Conservation (phyloP, 2,329 filamentous ascomycete species). For the Neocatenulostroma microsporum region DNA sequence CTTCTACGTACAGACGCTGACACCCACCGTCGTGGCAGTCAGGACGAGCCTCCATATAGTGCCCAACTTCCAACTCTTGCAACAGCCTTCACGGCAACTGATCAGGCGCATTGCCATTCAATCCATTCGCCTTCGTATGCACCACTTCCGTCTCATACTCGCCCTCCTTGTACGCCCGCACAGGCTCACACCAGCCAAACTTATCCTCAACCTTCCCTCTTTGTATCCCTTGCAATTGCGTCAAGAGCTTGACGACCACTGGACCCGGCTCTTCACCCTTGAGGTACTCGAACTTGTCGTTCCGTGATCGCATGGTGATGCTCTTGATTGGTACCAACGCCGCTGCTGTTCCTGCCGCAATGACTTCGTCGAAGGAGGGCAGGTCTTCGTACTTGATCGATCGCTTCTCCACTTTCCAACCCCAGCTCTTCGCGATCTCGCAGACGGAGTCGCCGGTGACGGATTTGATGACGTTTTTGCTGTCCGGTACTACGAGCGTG, state of each 20-base stretch:
- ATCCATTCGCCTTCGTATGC: conserved; percentile 12
- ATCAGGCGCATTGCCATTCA: conserved; percentile 13
- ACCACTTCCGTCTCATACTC: conserved; percentile 21
- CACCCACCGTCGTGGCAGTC: too few relatives aligned
- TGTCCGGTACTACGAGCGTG: conserved; percentile 80
- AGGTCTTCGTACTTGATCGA: conserved; percentile 60
- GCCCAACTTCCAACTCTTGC: too few relatives aligned
- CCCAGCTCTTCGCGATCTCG: conserved; percentile 66
- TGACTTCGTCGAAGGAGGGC: conserved; percentile 62
- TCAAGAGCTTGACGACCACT: conserved; percentile 63
- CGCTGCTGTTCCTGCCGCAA: conserved; percentile 87
- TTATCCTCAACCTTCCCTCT: conserved; percentile 67
- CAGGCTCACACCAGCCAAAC: conserved; percentile 61
- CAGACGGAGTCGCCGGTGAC: conserved; percentile 75
- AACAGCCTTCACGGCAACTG: conserved; percentile 24
- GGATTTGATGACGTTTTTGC: conserved; percentile 76
- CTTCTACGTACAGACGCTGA: too few relatives aligned
- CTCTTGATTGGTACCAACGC: conserved; percentile 86
- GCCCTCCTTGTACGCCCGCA: conserved; percentile 32
- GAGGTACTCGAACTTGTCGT: conserved; percentile 50
- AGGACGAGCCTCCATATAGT: too few relatives aligned
- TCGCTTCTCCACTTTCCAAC: conserved; percentile 76
- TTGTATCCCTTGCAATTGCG: conserved; percentile 77
- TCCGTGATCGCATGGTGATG: conserved; percentile 62
- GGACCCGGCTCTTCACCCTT: conserved; percentile 61